Base-by-base conservation (phyloP, 768 basidiomycete genomes). In the Phlebiopsis flavidoalba region DNA sequence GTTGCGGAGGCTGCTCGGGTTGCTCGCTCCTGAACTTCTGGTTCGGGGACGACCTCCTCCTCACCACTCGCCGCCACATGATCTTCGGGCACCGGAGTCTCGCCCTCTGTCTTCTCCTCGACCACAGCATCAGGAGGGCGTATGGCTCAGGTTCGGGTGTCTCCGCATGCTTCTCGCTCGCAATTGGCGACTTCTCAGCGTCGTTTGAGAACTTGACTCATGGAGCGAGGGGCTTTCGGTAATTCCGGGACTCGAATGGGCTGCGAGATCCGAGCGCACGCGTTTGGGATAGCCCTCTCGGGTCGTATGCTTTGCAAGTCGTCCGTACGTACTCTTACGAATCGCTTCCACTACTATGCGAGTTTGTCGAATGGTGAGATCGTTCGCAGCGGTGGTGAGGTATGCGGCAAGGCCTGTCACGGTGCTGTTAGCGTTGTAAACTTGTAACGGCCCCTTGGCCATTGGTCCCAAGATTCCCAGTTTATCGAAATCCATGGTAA, bases 281-380 rank as follows among this genome's bases (percentile, higher is more conserved):
- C 91, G 85, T 76, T 93, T 93, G 74, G n/a, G n/a, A 95, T 89
- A 4, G 93, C 89, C 64, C 91, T 81, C 76, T 95, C 92, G 45
- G 90, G 86, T 48, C 93, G 85, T 6, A 87, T 87, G 66, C 91
- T 93, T 76, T 95, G 87, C 54, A 95, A 74, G 72, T 96, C 94
- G 68, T 95, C 93, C 3, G 86, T 88, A 59, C 93, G 82, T 8
- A 94, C 91, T 50, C 86, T 79, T 58, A 95, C 88, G 66, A 96
- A 96, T 15, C 88, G 83, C 69, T 88, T 89, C 93, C 93, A 96
- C 1, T n/a, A n/a, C n/a, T n/a, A 84, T 77, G 48, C 86, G 81
- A 19, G 85, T 76, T 58, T 82, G 80, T 37, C 90, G 84, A 46
- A 95, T 71, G 3, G 76, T 69, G 4, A 80, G 73, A 47, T 85